Conservation (phyloP, 768 basidiomycete species). For the Russula compacta region DNA sequence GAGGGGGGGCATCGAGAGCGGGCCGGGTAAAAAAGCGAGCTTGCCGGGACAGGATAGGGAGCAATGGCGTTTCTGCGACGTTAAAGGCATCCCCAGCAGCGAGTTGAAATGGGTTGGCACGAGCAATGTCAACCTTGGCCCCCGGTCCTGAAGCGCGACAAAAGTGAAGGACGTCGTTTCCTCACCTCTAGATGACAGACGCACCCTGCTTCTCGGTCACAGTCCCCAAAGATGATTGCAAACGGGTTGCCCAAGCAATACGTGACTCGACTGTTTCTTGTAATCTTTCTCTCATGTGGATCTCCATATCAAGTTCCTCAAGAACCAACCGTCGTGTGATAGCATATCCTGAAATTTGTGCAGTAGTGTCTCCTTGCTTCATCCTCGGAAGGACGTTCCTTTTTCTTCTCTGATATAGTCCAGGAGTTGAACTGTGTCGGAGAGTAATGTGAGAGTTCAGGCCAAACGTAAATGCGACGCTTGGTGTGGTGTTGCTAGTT, state of each 20-base stretch:
- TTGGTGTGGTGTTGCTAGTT: not conserved
- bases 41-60: conserved; percentile 31
- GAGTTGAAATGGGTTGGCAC: conserved; percentile 27
- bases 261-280: conserved; percentile 36
- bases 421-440: not conserved
- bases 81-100: conserved; percentile 37
- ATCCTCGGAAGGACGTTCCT: not conserved
- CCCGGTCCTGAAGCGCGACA: not conserved
- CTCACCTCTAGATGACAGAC: not conserved
- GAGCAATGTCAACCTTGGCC: not conserved
- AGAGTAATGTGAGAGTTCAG: not conserved
- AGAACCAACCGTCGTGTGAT: conserved; percentile 23
- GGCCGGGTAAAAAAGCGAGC: conserved; percentile 14
- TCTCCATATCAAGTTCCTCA: conserved; percentile 38
- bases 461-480: not conserved
- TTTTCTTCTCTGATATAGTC: not conserved
- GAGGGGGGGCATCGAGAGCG: conserved; percentile 22
- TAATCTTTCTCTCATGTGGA: conserved; percentile 35
- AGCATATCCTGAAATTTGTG: not conserved
- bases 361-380: not conserved
- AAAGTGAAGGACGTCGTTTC: not conserved
- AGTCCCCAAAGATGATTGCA: conserved; percentile 28
- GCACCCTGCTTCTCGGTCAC: not conserved
- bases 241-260: conserved; percentile 39
- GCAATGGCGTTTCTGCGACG: conserved; percentile 32